A percentile compares a stretch with the other conserved stretches of the same genome.
Evolutionary conservation across 139 green algal species (phyloP).

Genomic region (Picochlorum sp.): DNA sequence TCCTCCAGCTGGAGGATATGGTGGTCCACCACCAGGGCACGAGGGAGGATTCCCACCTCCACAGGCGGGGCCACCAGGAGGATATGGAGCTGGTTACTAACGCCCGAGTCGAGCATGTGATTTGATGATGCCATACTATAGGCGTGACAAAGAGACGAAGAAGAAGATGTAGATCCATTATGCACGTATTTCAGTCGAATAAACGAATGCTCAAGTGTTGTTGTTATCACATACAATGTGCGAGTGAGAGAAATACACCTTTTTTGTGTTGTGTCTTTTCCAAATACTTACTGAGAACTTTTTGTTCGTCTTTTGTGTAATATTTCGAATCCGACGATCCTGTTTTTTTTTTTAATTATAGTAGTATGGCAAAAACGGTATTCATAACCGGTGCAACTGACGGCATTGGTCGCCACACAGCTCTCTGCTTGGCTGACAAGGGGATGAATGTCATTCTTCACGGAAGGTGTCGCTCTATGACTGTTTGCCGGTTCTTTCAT

Average conservation of each 20-base stretch:
- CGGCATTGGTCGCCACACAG: slow-evolving; percentile 61
- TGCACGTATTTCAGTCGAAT: too few species aligned
- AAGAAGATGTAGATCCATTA: too few species aligned
- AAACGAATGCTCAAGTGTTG: too few species aligned
- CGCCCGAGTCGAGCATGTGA: too few species aligned
- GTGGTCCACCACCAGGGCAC: background rate
- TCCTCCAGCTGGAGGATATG: slow-evolving; percentile 17
- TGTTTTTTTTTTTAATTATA: too few species aligned
- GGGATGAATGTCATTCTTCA: slow-evolving; percentile 54
- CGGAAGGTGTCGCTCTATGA: slow-evolving; percentile 16
- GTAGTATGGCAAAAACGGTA: slow-evolving; percentile 16
- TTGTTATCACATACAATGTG: background rate
- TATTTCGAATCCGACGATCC: too few species aligned
- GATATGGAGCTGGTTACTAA: slow-evolving; percentile 1
- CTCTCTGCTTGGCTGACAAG: slow-evolving; percentile 25
- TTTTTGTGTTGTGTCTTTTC: slow-evolving; percentile 4
- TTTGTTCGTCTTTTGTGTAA: slow-evolving; percentile 8
- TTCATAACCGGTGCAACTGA: slow-evolving; percentile 43
- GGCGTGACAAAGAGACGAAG: too few species aligned
- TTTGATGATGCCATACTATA: too few species aligned
- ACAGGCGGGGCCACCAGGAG: background rate
- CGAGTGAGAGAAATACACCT: slow-evolving; percentile 5
- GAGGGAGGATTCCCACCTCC: background rate
- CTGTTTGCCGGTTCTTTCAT: background rate
- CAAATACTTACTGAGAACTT: background rate